These are phyloP conservation scores for Paradendryphiella salina DNA, from an alignment of 2,329 filamentous ascomycete species.

Conservation along the genomic window DNA sequence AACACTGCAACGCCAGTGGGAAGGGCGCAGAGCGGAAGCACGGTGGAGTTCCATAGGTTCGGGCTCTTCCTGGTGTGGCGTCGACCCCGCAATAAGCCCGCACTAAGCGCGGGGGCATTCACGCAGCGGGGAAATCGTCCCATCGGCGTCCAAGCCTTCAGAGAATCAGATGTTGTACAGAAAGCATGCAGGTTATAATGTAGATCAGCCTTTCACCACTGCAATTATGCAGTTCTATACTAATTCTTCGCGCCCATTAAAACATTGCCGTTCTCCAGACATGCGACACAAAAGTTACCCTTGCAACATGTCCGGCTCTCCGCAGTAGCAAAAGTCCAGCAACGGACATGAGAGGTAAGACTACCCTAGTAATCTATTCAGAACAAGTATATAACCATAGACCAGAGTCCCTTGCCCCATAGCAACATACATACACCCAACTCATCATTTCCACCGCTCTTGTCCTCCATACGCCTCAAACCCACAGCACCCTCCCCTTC, in stretches of 20 bases:
- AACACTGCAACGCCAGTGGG: not conserved
- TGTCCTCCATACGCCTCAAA: not conserved
- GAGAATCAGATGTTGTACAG: too few relatives aligned
- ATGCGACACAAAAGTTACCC: not conserved
- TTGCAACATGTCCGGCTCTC: constrained; percentile 29
- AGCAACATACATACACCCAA: not conserved
- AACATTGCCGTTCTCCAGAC: not conserved
- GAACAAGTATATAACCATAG: not conserved
- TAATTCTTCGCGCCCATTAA: too few relatives aligned
- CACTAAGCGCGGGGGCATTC: constrained; percentile 1
- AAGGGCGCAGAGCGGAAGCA: not conserved
- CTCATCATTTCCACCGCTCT: not conserved
- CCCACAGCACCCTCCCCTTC: not conserved
- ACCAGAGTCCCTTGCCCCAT: not conserved
- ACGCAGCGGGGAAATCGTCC: not conserved
- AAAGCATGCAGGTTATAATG: not conserved
- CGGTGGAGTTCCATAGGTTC: not conserved
- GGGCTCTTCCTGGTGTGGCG: too few relatives aligned
- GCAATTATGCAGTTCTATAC: not conserved
- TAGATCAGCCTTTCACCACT: too few relatives aligned
- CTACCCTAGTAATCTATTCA: not conserved
- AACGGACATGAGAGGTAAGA: not conserved
- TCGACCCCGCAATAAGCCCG: constrained; percentile 16
- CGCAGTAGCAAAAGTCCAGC: constrained; percentile 21
- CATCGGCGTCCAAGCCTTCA: not conserved